Evolutionary conservation across 805 yeast genomes (phyloP).

Genomic region (Yarrowia bubula): DNA sequence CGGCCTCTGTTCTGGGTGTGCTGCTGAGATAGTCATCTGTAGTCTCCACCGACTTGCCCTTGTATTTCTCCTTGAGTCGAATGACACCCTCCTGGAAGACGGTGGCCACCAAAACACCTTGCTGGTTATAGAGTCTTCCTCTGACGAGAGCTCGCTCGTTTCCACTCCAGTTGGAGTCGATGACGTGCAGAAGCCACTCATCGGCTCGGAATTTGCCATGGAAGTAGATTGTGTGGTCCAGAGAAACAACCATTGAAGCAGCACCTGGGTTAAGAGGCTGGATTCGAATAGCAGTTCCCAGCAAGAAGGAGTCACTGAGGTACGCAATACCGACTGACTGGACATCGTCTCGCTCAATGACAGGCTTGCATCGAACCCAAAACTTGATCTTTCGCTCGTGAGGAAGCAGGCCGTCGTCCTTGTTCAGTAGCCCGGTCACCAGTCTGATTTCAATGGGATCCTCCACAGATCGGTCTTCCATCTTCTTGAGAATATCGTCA

Average conservation of each 20-base stretch:
- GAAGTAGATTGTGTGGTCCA: constrained; percentile 68
- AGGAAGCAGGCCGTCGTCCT: constrained; percentile 19
- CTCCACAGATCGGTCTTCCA: constrained; percentile 33
- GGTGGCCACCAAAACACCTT: constrained; percentile 92
- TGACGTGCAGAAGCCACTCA: constrained; percentile 53
- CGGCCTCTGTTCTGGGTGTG: neutral
- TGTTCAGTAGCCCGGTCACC: constrained; percentile 16
- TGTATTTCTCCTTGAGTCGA: constrained; percentile 28
- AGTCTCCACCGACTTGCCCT: constrained; percentile 12
- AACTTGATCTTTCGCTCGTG: constrained; percentile 25
- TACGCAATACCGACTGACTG: constrained; percentile 29
- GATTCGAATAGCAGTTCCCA: constrained; percentile 27
- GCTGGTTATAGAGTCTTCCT: constrained; percentile 80
- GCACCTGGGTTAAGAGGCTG: constrained; percentile 21
- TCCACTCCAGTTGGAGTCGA: constrained; percentile 50
- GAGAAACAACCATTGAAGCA: constrained; percentile 44
- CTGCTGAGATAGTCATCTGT: constrained; percentile 19
- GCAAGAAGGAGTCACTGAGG: constrained; percentile 28
- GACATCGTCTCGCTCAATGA: constrained; percentile 26
- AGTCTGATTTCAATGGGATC: constrained; percentile 32
- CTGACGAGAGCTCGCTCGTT: constrained; percentile 55
- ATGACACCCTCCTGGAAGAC: constrained; percentile 68
- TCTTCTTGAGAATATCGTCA: constrained; percentile 30
- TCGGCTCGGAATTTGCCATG: constrained; percentile 51
- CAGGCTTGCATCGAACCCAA: constrained; percentile 28